Conservation (phyloP, 805 yeast species). For the Isabelozyma gotoi region DNA sequence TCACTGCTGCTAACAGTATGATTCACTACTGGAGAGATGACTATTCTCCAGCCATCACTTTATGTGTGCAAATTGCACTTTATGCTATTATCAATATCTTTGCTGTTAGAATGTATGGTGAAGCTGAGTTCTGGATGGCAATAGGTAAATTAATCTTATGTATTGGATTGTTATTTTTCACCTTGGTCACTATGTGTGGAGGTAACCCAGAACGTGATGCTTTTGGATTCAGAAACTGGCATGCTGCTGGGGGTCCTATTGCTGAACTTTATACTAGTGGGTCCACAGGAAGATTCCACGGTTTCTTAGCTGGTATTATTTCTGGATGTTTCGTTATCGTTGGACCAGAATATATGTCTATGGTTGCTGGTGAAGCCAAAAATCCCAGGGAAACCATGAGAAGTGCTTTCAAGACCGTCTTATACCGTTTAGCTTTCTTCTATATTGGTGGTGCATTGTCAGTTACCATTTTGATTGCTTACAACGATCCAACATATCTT, state of each 20-base stretch:
- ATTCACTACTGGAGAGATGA: conserved; percentile 29
- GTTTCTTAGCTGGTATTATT: conserved; percentile 30
- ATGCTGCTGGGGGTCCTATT: conserved; percentile 29
- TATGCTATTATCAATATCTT: conserved; percentile 30
- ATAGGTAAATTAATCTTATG: conserved; percentile 32
- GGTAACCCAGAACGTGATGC: conserved; percentile 36
- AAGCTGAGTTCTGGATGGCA: conserved; percentile 39
- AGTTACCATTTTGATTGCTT: conserved; percentile 68
- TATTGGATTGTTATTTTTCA: conserved; percentile 32
- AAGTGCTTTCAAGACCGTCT: conserved; percentile 33
- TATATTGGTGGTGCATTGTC: conserved; percentile 43
- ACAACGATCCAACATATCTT: conserved; percentile 50
- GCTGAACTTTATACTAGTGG: conserved; percentile 26
- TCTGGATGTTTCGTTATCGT: conserved; percentile 38
- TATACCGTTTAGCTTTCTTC: conserved; percentile 32
- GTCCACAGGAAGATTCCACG: conserved; percentile 32
- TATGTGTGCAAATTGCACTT: conserved; percentile 25
- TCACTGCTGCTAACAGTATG: conserved; percentile 30
- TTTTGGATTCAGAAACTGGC: conserved; percentile 36
- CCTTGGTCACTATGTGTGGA: conserved; percentile 36
- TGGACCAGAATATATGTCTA: conserved; percentile 34
- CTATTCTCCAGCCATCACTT: conserved; percentile 32
- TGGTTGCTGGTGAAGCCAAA: conserved; percentile 42
- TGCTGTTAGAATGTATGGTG: conserved; percentile 41
- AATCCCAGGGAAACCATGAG: conserved; percentile 39